phyloP scores from a whole-genome alignment of 495 filamentous ascomycete genomes.

The Xylaria sp. region DNA sequence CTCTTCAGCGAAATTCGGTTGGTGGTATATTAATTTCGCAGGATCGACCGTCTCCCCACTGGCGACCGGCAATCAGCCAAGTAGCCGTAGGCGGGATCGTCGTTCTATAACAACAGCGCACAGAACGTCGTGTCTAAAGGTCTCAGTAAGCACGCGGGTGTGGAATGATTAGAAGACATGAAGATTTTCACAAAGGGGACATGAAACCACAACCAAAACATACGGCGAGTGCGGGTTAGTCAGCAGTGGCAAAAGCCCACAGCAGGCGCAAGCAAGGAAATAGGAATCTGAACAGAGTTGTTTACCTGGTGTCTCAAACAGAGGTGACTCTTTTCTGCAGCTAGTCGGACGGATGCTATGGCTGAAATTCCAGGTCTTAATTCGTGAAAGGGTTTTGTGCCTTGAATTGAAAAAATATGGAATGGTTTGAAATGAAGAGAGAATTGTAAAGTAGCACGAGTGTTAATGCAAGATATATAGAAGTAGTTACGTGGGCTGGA shows the following conservation, averaged over 20 bases:
- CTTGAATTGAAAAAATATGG: too few relatives aligned
- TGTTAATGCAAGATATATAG: too few relatives aligned
- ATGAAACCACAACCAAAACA: not conserved
- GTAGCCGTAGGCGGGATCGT: not conserved
- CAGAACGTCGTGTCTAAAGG: not conserved
- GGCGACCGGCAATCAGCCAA: not conserved
- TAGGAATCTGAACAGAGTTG: not conserved
- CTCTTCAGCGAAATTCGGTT: too few relatives aligned
- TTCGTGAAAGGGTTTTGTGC: too few relatives aligned
- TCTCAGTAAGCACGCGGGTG: not conserved
- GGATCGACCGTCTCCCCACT: not conserved
- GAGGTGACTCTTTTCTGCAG: not conserved
- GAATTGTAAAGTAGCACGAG: too few relatives aligned
- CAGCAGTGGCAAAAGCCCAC: not conserved
- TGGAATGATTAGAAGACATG: not conserved
- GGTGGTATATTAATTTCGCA: not conserved
- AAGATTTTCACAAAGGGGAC: not conserved
- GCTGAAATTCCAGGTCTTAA: too few relatives aligned
- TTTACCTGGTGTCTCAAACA: not conserved
- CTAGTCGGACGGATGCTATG: too few relatives aligned
- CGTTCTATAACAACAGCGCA: not conserved
- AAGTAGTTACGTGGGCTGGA: too few relatives aligned
- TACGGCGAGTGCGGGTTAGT: not conserved
- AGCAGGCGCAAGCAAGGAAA: not conserved
- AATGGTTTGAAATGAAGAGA: too few relatives aligned